These are phyloP conservation scores for Batkoa obscura DNA, from an alignment of 371 early-diverging fungal species.

Conservation along the genomic window DNA sequence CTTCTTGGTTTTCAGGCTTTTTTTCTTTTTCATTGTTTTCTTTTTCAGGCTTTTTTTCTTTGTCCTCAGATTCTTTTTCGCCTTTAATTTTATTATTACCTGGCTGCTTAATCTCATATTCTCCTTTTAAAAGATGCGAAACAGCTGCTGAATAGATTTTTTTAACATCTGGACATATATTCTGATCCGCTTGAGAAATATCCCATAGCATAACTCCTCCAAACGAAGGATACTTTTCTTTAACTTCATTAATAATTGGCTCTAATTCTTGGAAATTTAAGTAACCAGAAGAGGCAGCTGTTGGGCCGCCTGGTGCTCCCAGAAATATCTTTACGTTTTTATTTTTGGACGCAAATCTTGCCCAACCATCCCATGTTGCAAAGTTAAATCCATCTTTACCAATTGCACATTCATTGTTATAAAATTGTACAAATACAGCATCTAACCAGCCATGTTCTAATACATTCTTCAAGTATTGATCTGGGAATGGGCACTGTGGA, in stretches of 20 bases:
- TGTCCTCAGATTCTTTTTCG: too few relatives aligned
- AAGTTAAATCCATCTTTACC: constrained; percentile 25
- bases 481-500: constrained; percentile 54
- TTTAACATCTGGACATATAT: not conserved
- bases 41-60: too few relatives aligned
- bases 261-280: constrained; percentile 19
- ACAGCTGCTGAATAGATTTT: constrained; percentile 1
- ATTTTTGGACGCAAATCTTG: constrained; percentile 24
- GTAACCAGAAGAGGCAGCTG: constrained; percentile 31
- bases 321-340: constrained; percentile 33
- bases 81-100: not conserved
- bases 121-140: constrained; percentile 3
- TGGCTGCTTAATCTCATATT: not conserved
- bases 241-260: constrained; percentile 16
- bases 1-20: too few relatives aligned
- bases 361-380: constrained; percentile 37
- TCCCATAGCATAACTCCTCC: constrained; percentile 58
- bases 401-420: constrained; percentile 43
- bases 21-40: too few relatives aligned
- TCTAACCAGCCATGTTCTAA: constrained; percentile 15
- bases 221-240: constrained; percentile 19
- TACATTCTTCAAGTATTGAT: constrained; percentile 10
- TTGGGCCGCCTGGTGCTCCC: constrained; percentile 34
- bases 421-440: constrained; percentile 44
- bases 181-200: constrained; percentile 12